Conservation (phyloP, 768 basidiomycete species). For the Tephrocybe sp. region DNA sequence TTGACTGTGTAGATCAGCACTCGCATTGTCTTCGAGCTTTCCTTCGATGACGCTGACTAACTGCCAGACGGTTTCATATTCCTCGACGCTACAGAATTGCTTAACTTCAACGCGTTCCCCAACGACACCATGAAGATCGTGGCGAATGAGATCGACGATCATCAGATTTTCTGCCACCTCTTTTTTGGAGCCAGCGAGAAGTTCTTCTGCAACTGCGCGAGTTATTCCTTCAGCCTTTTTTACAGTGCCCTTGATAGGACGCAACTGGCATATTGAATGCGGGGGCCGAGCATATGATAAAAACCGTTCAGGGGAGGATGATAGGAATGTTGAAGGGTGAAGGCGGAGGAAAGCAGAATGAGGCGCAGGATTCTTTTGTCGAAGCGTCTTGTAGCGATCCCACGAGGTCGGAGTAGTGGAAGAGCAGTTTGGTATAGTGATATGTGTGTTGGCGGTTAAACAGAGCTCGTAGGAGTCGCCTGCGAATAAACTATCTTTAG, state of each 20-base stretch:
- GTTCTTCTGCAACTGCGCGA: constrained; percentile 61
- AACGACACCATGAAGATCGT: constrained; percentile 84
- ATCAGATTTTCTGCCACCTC: constrained; percentile 97
- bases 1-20: constrained; percentile 39
- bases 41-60: constrained; percentile 94
- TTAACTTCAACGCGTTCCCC: constrained; percentile 80
- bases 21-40: constrained; percentile 25
- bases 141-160: constrained; percentile 96
- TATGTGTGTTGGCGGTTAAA: constrained; percentile 70
- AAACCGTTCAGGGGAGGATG: constrained; percentile 92
- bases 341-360: constrained; percentile 81
- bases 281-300: constrained; percentile 75
- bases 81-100: constrained; percentile 85
- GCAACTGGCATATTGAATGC: constrained; percentile 67
- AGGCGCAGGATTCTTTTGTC: constrained; percentile 81
- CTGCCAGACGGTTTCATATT: constrained; percentile 94
- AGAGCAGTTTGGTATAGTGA: constrained; percentile 42
- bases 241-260: constrained; percentile 93
- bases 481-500: constrained; percentile 70
- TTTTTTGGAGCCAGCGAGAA: constrained; percentile 66
- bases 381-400: constrained; percentile 71
- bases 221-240: constrained; percentile 65
- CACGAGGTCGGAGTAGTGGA: constrained; percentile 49
- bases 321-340: constrained; percentile 73
- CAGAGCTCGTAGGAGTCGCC: constrained; percentile 96